phyloP scores from a whole-genome alignment of 75 land plant genomes.

The Gnetum montanum region DNA sequence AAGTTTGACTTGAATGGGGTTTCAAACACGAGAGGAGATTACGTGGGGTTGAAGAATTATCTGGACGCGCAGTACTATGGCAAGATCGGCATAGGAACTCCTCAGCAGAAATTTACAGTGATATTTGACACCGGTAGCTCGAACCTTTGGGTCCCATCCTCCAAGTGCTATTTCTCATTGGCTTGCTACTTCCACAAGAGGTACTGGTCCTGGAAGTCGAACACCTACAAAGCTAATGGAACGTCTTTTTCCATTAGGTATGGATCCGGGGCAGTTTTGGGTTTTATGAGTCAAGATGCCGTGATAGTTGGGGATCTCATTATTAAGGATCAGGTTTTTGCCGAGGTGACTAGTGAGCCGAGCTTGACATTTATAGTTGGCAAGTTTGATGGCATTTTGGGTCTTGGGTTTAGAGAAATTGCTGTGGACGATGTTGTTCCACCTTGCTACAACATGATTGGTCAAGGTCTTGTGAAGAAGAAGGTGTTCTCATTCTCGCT shows the following conservation, averaged over 20 bases:
- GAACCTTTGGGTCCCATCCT: constrained; percentile 91
- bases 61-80: constrained; percentile 93
- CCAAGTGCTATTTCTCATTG: constrained; percentile 87
- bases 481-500: too few relatives aligned
- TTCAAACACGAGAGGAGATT: constrained; percentile 22
- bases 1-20: constrained; percentile 11
- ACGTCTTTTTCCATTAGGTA: constrained; percentile 37
- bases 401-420: constrained; percentile 88
- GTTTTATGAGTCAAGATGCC: constrained; percentile 62
- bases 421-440: constrained; percentile 69
- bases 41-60: constrained; percentile 66
- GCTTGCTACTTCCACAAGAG: constrained; percentile 78
- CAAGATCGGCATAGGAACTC: constrained; percentile 78
- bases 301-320: constrained; percentile 59
- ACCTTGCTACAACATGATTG: constrained; percentile 39
- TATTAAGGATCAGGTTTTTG: constrained; percentile 56
- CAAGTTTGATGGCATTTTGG: constrained; percentile 91
- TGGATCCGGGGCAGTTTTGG: constrained; percentile 72
- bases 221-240: constrained; percentile 69
- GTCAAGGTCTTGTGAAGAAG: too few relatives aligned
- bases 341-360: constrained; percentile 77
- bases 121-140: constrained; percentile 97
- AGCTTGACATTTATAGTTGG: constrained; percentile 61
- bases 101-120: constrained; percentile 81
- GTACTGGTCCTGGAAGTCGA: constrained; percentile 58